Base-by-base conservation (phyloP, 78 protist species). In the Diacronema lutheri region DNA sequence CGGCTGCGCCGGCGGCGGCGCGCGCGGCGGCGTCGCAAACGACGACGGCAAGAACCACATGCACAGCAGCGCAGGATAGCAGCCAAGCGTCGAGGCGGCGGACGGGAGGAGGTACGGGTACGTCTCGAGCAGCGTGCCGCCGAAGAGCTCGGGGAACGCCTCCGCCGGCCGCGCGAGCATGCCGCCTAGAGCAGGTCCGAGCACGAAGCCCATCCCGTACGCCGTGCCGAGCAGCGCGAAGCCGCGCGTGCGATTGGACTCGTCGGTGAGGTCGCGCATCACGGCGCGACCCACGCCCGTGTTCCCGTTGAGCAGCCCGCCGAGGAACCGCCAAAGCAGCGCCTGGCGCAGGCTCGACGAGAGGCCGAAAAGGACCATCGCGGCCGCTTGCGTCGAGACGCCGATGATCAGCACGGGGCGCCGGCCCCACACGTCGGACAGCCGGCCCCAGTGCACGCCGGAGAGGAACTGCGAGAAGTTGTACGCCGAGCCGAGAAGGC, bases 71-170 rank as follows among this genome's bases (percentile, higher is more conserved):
- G 31, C 26, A 31, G 25, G 11, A 12, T 25, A 5, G 31, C 21
- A 4, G 33, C 11, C 33, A 35, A 10, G 21, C 68, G 68, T 19
- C 50, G 77, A 20, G 57, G 31, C n/a, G 77, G 11, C 3, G 31
- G 57, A 69, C 11, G 77, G 58, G 13, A 69, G 77, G 12, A 69
- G 77, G n/a, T 69, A 69, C 20, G 77, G 77, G n/a, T 40, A 40
- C 57, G 0, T 1, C 0, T 40, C 55, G 35, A 35, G 13, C 16
- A 29, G 31, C 57, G 33, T 9, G 12, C 35, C 57, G 31, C 14
- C 4, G 35, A 33, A 31, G 31, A 69, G 31, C 31, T 13, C 7
- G 77, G 44, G n/a, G 57, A 13, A 1, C 31, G 19, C 0, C 11
- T 4, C n/a, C 31, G 56, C 56, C 0, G 77, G 77, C 56, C 31